Evolutionary conservation across 73 alveolate species (phyloP).

Genomic region (Paramecium tetraurelia): DNA sequence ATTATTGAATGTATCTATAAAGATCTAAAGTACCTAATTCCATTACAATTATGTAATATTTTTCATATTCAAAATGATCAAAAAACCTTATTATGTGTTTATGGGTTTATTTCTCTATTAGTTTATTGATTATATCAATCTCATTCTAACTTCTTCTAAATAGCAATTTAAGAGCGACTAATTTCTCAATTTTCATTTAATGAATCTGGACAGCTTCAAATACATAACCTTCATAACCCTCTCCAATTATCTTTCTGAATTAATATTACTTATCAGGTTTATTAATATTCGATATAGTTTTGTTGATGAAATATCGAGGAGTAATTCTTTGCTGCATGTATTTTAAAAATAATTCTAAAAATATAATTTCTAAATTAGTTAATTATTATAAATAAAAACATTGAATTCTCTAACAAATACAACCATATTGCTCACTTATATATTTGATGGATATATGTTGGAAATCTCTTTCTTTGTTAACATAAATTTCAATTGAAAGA

Average conservation of each 20-base stretch:
- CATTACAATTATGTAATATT: not conserved
- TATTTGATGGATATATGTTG: too few relatives aligned
- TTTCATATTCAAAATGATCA: not conserved
- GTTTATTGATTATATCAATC: not conserved
- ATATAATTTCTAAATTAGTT: not conserved
- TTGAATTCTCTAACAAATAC: too few relatives aligned
- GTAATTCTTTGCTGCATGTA: not conserved
- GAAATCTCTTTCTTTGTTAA: not conserved
- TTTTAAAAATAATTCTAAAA: not conserved
- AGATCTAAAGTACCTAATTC: not conserved
- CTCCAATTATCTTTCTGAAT: not conserved
- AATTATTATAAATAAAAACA: too few relatives aligned
- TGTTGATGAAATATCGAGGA: not conserved
- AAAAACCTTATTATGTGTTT: not conserved
- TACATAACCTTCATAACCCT: not conserved
- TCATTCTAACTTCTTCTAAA: not conserved
- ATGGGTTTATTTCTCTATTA: not conserved
- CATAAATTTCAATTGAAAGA: too few relatives aligned
- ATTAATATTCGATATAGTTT: not conserved
- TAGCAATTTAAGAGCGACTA: not conserved
- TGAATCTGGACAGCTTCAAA: not conserved
- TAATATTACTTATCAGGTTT: not conserved
- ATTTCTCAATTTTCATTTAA: not conserved
- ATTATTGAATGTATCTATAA: not conserved
- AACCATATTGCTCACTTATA: too few relatives aligned